These are phyloP conservation scores for Mucor lusitanicus DNA, from an alignment of 371 early-diverging fungal species.

Conservation along the genomic window DNA sequence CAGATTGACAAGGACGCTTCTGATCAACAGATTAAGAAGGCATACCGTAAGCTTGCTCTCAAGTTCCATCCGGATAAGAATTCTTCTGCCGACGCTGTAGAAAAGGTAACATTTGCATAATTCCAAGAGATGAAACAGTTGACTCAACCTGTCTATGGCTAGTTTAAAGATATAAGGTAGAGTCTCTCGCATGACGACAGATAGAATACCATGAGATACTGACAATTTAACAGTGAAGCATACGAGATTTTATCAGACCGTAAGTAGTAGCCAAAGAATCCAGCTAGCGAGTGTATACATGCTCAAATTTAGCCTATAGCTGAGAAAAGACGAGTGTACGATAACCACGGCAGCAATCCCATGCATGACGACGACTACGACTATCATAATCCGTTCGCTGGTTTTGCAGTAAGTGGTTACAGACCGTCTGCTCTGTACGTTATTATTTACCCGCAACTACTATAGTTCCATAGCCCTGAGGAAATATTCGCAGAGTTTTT, in stretches of 20 bases:
- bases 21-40: constrained; percentile 48
- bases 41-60: constrained; percentile 47
- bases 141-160: not conserved
- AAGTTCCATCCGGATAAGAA: constrained; percentile 66
- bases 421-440: not conserved
- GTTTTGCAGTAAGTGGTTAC: constrained; percentile 28
- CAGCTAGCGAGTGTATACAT: no score
- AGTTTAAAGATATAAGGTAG: constrained; percentile 54
- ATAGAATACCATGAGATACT: not conserved
- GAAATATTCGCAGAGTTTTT: constrained; percentile 55
- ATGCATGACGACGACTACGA: not conserved
- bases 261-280: constrained; percentile 20
- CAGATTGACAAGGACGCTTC: constrained; percentile 29
- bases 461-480: constrained; percentile 54
- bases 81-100: constrained; percentile 41
- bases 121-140: not conserved
- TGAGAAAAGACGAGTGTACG: constrained; percentile 43
- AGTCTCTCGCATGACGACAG: not conserved
- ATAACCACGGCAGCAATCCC: constrained; percentile 17
- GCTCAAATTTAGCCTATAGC: constrained; percentile 16
- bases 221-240: constrained; percentile 38
- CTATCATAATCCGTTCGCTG: constrained; percentile 26
- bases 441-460: constrained; percentile 6
- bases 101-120: constrained; percentile 29
- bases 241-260: constrained; percentile 59